Percentiles rank a stretch among this genome's conserved stretches.
Conservation (phyloP, 495 filamentous ascomycete species). For the Umbilicaria muhlenbergii region DNA sequence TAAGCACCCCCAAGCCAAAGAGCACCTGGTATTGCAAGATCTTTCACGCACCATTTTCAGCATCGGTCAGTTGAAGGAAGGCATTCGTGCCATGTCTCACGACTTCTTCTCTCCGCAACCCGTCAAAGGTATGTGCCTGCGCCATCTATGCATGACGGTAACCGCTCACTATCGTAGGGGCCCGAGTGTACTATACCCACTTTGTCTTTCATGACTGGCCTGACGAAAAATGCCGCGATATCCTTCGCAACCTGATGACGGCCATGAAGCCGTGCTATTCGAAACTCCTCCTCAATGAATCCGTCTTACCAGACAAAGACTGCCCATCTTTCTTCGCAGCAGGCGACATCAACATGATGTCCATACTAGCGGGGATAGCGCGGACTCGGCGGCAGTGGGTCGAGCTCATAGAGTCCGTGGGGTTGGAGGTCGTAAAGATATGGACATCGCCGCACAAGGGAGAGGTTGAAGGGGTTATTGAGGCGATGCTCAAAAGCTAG, state of each 20-base stretch:
- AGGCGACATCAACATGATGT: slow-evolving; percentile 24
- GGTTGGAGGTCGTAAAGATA: slow-evolving; percentile 17
- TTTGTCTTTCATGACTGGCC: slow-evolving; percentile 28
- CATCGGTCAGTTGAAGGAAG: slow-evolving; percentile 12
- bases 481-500: too few relatives aligned
- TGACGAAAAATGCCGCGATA: slow-evolving; percentile 19
- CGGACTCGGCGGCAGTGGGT: slow-evolving; percentile 18
- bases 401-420: slow-evolving; percentile 16
- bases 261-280: slow-evolving; percentile 28
- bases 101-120: slow-evolving; percentile 40
- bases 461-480: too few relatives aligned
- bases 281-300: slow-evolving; percentile 24
- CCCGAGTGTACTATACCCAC: too few relatives aligned
- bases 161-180: slow-evolving; percentile 2
- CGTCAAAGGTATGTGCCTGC: slow-evolving; percentile 22
- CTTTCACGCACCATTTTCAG: slow-evolving; percentile 23
- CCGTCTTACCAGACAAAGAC: slow-evolving; percentile 23
- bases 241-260: slow-evolving; percentile 16
- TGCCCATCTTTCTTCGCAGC: slow-evolving; percentile 9
- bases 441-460: slow-evolving; percentile 1
- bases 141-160: slow-evolving; percentile 13
- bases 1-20: slow-evolving; percentile 17
- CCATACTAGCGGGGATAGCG: slow-evolving; percentile 15
- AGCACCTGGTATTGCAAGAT: slow-evolving; percentile 34
- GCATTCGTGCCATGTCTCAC: slow-evolving; percentile 20